phyloP scores from a whole-genome alignment of 441 rosid species.

The Corymbia calophylla region DNA sequence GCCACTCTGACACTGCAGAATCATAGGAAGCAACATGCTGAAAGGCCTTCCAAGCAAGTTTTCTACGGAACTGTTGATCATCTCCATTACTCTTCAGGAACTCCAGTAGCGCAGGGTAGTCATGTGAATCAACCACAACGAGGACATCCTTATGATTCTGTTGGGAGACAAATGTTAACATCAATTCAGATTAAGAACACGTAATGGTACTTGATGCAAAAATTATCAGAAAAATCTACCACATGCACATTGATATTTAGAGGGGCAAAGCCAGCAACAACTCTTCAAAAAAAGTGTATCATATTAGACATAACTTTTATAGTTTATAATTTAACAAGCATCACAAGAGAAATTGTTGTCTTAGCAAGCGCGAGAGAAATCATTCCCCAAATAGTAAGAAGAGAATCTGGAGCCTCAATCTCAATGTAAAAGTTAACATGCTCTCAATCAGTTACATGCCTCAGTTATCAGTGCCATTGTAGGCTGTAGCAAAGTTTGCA shows the following conservation, averaged over 20 bases:
- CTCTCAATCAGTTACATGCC: too few species aligned
- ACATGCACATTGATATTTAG: background rate
- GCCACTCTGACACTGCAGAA: background rate
- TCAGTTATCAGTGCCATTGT: rapidly evolving
- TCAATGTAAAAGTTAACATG: too few species aligned
- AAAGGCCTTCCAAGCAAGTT: background rate
- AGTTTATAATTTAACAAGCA: background rate
- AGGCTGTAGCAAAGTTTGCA: too few species aligned
- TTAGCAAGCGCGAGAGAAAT: background rate
- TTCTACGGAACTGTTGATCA: background rate
- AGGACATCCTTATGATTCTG: background rate
- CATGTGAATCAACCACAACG: background rate
- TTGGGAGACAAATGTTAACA: background rate
- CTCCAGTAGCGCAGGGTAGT: background rate
- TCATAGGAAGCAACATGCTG: background rate
- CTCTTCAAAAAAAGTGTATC: background rate
- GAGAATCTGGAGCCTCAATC: too few species aligned
- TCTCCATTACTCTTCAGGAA: background rate
- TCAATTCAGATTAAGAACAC: background rate
- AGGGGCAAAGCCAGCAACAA: background rate
- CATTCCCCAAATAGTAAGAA: too few species aligned
- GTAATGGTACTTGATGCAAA: background rate
- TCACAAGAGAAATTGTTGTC: background rate
- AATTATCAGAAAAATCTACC: background rate
- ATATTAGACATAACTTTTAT: background rate